Evolutionary conservation across 139 green algal species (phyloP), one percentile per base, ranked within the genome.

Genomic region (Coelastrella sp.): DNA sequence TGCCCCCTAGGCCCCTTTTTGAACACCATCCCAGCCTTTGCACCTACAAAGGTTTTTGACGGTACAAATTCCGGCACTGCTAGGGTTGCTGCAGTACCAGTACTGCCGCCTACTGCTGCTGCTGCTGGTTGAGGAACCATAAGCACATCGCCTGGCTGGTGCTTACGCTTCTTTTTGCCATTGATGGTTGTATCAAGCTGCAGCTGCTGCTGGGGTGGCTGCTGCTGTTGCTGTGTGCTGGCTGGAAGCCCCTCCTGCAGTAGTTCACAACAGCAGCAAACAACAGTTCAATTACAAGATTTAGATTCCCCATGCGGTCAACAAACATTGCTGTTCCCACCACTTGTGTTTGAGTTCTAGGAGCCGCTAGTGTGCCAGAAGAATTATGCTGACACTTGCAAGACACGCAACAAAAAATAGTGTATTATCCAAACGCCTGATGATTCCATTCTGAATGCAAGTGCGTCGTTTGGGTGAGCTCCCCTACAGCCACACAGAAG

Each of bases 1-100:
- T 95, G n/a, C 0, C 94, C 94, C 86, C 83, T 66, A 0, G 60
- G 7, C 1, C 94, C 93, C 80, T 88, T 91, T 75, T 93, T 95
- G 80, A 95, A 96, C 0, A 77, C 83, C 22, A 92, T 93, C 0
- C 94, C 94, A 5, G 76, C 65, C 75, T 80, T 73, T 1, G 85
- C 87, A 3, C 94, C 93, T 6, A 57, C 77, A 80, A 95, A 96
- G 2, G 19, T 71, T 14, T 74, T 83, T 0, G 77, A 78, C 0
- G 91, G 59, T 11, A 93, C 66, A 83, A 94, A 96, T 60, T 76
- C 54, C 13, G 17, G 66, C 57, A 54, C 85, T 47, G 22, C 73
- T 61, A 16, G 2, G 57, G 73, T 54, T 89, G n/a, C 68, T 20
- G 73, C 84, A 19, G 54, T 73, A 4, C 3, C 20, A 54, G 14